Evolutionary conservation across 2,329 filamentous ascomycete genomes (phyloP), one percentile per base, ranked within the genome.

Genomic region (Beauveria australis): DNA sequence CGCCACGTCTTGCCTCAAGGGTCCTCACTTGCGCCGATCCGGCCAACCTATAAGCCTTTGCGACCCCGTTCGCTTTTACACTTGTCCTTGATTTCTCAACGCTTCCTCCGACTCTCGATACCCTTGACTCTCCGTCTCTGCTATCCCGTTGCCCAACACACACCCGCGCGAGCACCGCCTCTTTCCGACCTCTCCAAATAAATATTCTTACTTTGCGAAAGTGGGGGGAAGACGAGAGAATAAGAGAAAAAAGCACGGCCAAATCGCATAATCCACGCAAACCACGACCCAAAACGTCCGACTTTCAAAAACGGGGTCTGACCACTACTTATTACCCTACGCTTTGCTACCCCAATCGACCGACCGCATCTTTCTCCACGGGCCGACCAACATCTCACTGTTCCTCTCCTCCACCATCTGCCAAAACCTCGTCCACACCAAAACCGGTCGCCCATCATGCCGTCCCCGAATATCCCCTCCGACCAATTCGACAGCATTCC

Each of bases 401-500:
- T 24, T 40, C n/a, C 44, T 43, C n/a, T 53, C 19, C 26, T 43
- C 43, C 28, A 8, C 30, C 49, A 53, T 56, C 14, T 40, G 26
- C 28, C 19, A n/a, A 53, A 24, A 51, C 44, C 7, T n/a, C 28
- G 9, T 10, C 40, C 4, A 53, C 26, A 28, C 22, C 19, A 40
- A 54, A 54, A 33, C 30, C 26, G 33, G 33, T 41, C 30, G 26
- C 63, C 63, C 54, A 71, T 61, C 61, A 85, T 85, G 82, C 77
- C 81, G 61, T 75, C 78, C 59, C 70, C 77, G 40, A 75, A 74
- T 65, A 81, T 85, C 67, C 75, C 79, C 60, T 65, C 73, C 66
- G 77, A 77, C 66, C 76, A 81, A 71, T 88, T 88, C 74, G 81
- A 87, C 76, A 80, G 79, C 60, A 88, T 88, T 74, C 82, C 85